Evolutionary conservation across 2,329 filamentous ascomycete species (phyloP), one percentile per base, ranked within the genome.

Genomic region (Penicillium palitans): DNA sequence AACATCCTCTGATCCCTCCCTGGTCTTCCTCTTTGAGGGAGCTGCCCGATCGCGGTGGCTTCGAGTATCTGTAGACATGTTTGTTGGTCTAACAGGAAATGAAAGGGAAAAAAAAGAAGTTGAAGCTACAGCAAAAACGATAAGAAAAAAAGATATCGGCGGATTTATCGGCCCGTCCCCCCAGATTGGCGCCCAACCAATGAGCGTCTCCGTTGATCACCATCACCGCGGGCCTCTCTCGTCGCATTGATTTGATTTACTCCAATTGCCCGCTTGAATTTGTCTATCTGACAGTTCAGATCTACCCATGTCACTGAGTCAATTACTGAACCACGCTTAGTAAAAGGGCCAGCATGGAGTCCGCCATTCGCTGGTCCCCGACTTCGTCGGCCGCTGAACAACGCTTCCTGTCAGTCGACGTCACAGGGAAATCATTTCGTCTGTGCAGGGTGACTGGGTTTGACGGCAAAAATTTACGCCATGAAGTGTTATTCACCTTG

Each of bases 331-430:
- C 17, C 15, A 15, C 35, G n/a, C 37, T 49, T 51, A 52, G 44
- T 31, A 46, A 15, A 33, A 57, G 53, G 48, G n/a, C 47, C 52
- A 55, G 47, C 64, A 73, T 74, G 72, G 72, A 74, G 57, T 69
- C 84, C 33, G 85, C 85, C 45, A 83, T 88, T 62, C 81, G 85
- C 68, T 88, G 84, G 84, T 87, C 85, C 61, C 82, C 83, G 52
- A 83, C 82, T 67, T 84, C 84, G 46, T 81, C 79, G 62, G 69
- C 75, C 65, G 69, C 78, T 64, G 74, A 78, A 49, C 82, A 83
- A 60, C 81, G 83, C 44, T 88, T 88, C 71, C 76, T 88, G 53
- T 79, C 85, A 49, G 83, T 87, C 60, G 85, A 88, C 70, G 83
- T 87, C 40, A 79, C 79, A 24, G 81, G 81, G 15, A 86, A 84